Base-by-base conservation (phyloP, 257 asterid species). In the Fraxinus anomala region DNA sequence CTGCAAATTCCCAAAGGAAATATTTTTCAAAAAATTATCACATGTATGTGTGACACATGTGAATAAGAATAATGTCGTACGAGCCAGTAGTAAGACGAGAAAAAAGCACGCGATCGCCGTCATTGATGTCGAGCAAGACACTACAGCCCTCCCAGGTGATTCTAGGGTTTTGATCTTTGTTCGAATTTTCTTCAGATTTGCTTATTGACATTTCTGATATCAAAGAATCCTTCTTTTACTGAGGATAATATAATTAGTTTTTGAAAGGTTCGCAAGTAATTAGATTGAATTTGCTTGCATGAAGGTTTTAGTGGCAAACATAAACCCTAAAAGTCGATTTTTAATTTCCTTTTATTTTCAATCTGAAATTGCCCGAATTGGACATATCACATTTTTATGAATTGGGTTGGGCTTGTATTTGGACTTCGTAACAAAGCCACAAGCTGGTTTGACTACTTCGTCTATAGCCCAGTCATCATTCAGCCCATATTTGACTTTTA, bases 111-210 rank as follows among this genome's bases (percentile, higher is more conserved):
- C 98, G 88, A 77, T 93, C 97, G 17, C 99, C 99, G 47, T 93
- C 96, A 76, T 95, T 95, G 84, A 95, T 88, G 85, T 95, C 99
- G 11, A 95, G 98, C 94, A 95, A 87, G 49, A 93, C 98, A 76
- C 90, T 95, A 86, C 98, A 93, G 33, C 99, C 98, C 74, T 93
- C 98, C 96, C 94, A 93, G 30, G 99, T 93, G 77, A 89, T 79
- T 86, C 98, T 88, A 47, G 82, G 83, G 77, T 77, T 90, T 59
- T 68, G 85, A 59, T 40, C 85, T n/a, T 72, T 71, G 63, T 77
- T 54, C 72, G 77, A 78, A 70, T 2, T 83, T 44, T 82, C 90
- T 42, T 75, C 83, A n/a, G 76, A 63, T 75, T 56, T 81, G 63
- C 73, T 72, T 42, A 42, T 70, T 67, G 87, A 47, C 97, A 92